Conservation (phyloP, 1,284 basidiomycete genomes). For the Heterobasidion annosum region DNA sequence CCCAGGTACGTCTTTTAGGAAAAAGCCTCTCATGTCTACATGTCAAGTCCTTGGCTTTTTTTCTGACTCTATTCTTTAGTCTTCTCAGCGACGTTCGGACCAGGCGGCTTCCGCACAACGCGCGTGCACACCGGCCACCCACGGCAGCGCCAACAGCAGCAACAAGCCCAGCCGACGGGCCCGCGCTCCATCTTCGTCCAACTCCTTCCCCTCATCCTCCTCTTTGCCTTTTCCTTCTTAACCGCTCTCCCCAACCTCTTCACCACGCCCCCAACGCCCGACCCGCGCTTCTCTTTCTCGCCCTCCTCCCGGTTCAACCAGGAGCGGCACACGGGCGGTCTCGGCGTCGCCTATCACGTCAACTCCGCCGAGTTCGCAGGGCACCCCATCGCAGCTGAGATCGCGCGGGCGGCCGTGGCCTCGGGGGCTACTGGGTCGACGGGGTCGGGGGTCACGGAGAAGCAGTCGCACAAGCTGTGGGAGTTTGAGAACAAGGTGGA, state of each 20-base stretch:
- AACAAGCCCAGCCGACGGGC: conserved; percentile 29
- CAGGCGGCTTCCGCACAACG: conserved; percentile 66
- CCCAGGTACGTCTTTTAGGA: conserved; percentile 29
- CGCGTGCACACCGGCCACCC: conserved; percentile 32
- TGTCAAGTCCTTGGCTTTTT: no score
- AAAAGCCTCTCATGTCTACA: neutral
- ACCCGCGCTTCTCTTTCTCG: conserved; percentile 77
- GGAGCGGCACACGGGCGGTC: conserved; percentile 56
- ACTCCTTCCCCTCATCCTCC: conserved; percentile 78
- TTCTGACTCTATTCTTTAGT: conserved; percentile 25
- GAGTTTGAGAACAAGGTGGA: conserved; percentile 69
- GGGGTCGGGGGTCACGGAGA: conserved; percentile 23
- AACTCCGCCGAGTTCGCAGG: conserved; percentile 70
- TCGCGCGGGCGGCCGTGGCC: conserved; percentile 41
- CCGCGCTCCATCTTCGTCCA: conserved; percentile 72
- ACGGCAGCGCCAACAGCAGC: conserved; percentile 22
- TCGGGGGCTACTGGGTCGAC: conserved; percentile 23
- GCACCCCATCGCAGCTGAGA: conserved; percentile 73
- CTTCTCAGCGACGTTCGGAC: conserved; percentile 72
- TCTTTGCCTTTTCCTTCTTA: conserved; percentile 80
- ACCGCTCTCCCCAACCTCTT: conserved; percentile 80
- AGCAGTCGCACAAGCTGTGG: conserved; percentile 20
- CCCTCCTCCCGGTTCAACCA: conserved; percentile 48
- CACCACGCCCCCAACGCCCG: conserved; percentile 53
- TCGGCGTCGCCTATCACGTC: conserved; percentile 82